Conservation (phyloP, 208 protist genomes). For the Leishmania arabica region DNA sequence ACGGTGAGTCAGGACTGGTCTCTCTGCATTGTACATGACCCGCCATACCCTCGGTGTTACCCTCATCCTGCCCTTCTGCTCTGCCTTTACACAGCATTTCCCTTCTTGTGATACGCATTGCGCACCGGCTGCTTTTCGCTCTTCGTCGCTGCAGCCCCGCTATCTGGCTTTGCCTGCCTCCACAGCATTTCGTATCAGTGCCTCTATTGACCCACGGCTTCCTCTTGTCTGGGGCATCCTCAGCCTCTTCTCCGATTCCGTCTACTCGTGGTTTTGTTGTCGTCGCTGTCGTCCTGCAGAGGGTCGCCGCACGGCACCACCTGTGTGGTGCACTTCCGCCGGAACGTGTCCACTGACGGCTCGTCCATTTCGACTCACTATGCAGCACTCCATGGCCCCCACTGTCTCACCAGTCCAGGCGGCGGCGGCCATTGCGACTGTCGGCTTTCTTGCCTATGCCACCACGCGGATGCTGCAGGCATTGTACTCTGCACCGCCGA, state of each 20-base stretch:
- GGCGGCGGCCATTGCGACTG: slow-evolving; percentile 1
- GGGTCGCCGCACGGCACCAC: not conserved
- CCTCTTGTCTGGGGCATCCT: not conserved
- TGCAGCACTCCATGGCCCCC: not conserved
- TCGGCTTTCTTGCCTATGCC: slow-evolving; percentile 24
- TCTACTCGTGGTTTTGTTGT: not conserved
- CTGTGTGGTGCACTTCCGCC: not conserved
- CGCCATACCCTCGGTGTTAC: not conserved
- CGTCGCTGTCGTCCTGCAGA: not conserved
- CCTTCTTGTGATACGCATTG: not conserved
- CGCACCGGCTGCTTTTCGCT: not conserved
- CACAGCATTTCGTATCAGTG: not conserved
- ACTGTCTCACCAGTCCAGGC: slow-evolving; percentile 10
- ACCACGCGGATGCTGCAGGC: slow-evolving; percentile 23
- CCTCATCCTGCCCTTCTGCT: not conserved
- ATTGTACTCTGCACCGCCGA: slow-evolving; percentile 33
- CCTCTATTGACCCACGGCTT: not conserved
- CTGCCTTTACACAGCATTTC: not conserved
- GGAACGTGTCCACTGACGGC: not conserved
- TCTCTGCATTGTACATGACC: not conserved
- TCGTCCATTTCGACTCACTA: not conserved
- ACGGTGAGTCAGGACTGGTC: not conserved
- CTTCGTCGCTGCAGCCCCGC: not conserved
- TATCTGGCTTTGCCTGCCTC: not conserved
- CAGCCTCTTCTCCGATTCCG: not conserved